Percentiles rank a stretch among this genome's conserved stretches.
These are phyloP conservation scores for Gossypium gossypioides DNA, from an alignment of 441 rosid genomes.

Conservation along the genomic window DNA sequence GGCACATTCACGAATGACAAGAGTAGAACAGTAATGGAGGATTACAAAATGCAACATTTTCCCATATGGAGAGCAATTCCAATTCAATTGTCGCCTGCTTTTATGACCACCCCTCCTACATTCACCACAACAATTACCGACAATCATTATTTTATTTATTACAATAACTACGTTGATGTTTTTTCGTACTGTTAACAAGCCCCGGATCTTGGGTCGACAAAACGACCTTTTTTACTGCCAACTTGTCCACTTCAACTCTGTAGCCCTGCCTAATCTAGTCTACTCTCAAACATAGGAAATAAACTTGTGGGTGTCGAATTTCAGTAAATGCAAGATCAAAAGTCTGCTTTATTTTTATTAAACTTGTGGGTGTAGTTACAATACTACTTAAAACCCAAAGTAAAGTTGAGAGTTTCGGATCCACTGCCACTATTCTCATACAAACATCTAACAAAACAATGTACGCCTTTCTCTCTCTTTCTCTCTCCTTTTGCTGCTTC, in stretches of 20 bases:
- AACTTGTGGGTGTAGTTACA: neutral
- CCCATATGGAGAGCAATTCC: constrained; percentile 4
- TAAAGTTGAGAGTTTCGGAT: neutral
- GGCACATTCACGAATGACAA: neutral
- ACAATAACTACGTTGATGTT: neutral
- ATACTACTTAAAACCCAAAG: neutral
- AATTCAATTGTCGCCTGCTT: constrained; percentile 23
- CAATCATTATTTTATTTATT: neutral
- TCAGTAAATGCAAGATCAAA: neutral
- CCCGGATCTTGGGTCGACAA: constrained; percentile 5
- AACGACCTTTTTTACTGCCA: neutral
- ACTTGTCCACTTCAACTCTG: neutral
- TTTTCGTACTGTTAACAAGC: neutral
- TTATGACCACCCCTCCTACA: constrained; percentile 17
- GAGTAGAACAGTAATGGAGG: neutral
- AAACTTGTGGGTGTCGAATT: neutral
- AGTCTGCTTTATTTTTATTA: neutral
- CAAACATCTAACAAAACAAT: neutral
- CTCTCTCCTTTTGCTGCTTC: neutral
- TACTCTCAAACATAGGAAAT: no score
- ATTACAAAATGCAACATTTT: neutral
- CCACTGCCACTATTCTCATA: neutral
- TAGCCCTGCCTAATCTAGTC: neutral
- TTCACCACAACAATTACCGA: neutral
- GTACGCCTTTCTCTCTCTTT: neutral